A percentile compares a stretch with the other conserved stretches of the same genome.
These are phyloP conservation scores for Aspergillus sclerotiicarbonarius DNA, from an alignment of 495 filamentous ascomycete genomes.

Conservation along the genomic window DNA sequence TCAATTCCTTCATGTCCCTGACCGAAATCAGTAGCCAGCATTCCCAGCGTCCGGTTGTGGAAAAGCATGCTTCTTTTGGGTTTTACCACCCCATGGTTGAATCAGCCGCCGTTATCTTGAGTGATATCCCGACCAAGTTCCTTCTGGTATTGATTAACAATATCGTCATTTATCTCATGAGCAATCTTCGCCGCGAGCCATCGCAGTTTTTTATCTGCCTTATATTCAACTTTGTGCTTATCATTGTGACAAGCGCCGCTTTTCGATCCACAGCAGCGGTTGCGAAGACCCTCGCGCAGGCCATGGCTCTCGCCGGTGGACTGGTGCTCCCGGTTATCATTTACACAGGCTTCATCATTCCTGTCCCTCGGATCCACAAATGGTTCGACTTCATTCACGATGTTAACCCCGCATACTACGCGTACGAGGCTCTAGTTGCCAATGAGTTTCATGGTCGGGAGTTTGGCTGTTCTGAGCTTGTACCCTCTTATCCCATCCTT, in stretches of 20 bases:
- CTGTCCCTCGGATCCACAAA: slow-evolving; percentile 30
- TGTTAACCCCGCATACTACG: slow-evolving; percentile 62
- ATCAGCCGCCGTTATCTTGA: slow-evolving; percentile 50
- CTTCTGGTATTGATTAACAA: slow-evolving; percentile 43
- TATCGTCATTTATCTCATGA: slow-evolving; percentile 53
- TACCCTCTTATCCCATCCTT: slow-evolving; percentile 36
- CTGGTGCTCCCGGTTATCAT: slow-evolving; percentile 32
- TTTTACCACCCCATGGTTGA: slow-evolving; percentile 60
- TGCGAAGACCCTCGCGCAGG: slow-evolving; percentile 63
- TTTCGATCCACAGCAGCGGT: slow-evolving; percentile 77
- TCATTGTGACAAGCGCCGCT: slow-evolving; percentile 64
- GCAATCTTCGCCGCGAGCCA: slow-evolving; percentile 51
- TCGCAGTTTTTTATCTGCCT: slow-evolving; percentile 74
- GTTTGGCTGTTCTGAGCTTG: slow-evolving; percentile 57
- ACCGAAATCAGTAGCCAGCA: slow-evolving; percentile 58
- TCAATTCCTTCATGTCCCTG: slow-evolving; percentile 49
- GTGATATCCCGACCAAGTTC: slow-evolving; percentile 54
- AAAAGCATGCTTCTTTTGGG: slow-evolving; percentile 58
- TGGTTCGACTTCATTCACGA: slow-evolving; percentile 51
- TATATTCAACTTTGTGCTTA: slow-evolving; percentile 61
- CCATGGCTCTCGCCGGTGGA: slow-evolving; percentile 30
- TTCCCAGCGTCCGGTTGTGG: slow-evolving; percentile 55
- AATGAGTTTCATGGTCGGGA: slow-evolving; percentile 54
- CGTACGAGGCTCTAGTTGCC: slow-evolving; percentile 36
- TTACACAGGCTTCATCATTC: slow-evolving; percentile 37